A percentile compares a stretch with the other conserved stretches of the same genome.
Conservation (phyloP, 495 filamentous ascomycete genomes). For the Paragyromitra xinjiangensis region DNA sequence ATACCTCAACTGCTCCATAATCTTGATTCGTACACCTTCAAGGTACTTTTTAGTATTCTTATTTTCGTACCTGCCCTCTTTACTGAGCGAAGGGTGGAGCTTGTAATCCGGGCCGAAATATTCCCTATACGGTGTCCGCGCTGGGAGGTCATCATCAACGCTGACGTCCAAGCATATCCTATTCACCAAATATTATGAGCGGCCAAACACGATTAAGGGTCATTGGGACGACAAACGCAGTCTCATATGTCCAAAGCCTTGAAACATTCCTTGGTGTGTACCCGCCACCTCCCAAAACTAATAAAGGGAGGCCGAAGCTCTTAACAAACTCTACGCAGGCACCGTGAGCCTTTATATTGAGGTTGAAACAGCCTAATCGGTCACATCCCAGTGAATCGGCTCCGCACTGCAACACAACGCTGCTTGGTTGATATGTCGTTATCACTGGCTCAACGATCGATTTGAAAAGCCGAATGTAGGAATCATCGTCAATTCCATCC, state of each 20-base stretch:
- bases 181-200: slow-evolving; percentile 8
- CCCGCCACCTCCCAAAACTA: slow-evolving; percentile 92
- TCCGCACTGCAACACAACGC: slow-evolving; percentile 95
- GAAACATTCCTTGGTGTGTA: slow-evolving; percentile 99
- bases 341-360: slow-evolving; percentile 92
- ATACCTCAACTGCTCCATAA: slow-evolving; percentile 87
- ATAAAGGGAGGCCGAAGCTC: slow-evolving; percentile 75
- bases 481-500: slow-evolving; percentile 93
- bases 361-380: slow-evolving; percentile 91
- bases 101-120: slow-evolving; percentile 82
- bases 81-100: slow-evolving; percentile 77
- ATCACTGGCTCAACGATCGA: slow-evolving; percentile 79
- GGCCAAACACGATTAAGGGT: slow-evolving; percentile 23
- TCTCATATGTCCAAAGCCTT: slow-evolving; percentile 95
- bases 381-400: slow-evolving; percentile 95
- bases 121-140: slow-evolving; percentile 76
- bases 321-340: slow-evolving; percentile 90
- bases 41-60: slow-evolving; percentile 80
- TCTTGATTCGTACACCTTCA: slow-evolving; percentile 73
- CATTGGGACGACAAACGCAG: slow-evolving; percentile 58
- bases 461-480: slow-evolving; percentile 86
- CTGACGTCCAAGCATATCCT: slow-evolving; percentile 83
- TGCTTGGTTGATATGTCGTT: slow-evolving; percentile 77
- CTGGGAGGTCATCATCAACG: slow-evolving; percentile 76
- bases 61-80: slow-evolving; percentile 76